phyloP scores from a whole-genome alignment of 306 rosid genomes.

The Adenanthera pavonina region DNA sequence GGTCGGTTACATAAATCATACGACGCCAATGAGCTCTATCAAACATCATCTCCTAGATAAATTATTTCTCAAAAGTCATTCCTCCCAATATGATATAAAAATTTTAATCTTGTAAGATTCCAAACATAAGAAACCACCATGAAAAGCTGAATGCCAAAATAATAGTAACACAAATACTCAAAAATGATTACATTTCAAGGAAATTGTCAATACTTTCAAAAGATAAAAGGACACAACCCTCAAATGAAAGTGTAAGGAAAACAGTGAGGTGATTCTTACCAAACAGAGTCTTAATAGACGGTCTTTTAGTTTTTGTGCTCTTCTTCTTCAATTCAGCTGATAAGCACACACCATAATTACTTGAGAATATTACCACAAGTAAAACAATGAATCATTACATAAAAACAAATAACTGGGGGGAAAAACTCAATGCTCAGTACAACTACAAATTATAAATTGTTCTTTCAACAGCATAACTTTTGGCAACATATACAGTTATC shows the following conservation, averaged over 20 bases:
- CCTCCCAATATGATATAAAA: neutral
- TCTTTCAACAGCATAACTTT: constrained; percentile 9
- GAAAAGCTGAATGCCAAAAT: neutral
- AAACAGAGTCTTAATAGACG: constrained; percentile 89
- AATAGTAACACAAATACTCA: neutral
- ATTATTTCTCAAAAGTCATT: neutral
- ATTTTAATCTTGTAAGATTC: neutral
- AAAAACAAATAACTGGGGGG: neutral
- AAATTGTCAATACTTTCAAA: neutral
- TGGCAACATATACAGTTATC: constrained; percentile 14
- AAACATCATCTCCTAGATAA: too few species aligned
- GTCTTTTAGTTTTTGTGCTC: constrained; percentile 83
- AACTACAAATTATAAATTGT: constrained; percentile 14
- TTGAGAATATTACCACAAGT: constrained; percentile 17
- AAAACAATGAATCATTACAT: constrained; percentile 21
- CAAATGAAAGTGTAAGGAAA: constrained; percentile 12
- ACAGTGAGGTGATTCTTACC: constrained; percentile 59
- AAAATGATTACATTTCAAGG: constrained; percentile 19
- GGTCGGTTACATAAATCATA: too few species aligned
- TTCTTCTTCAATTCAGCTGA: constrained; percentile 98
- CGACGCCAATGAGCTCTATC: too few species aligned
- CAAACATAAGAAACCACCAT: neutral
- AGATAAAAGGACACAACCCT: constrained; percentile 1
- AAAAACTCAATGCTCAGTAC: neutral
- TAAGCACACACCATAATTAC: constrained; percentile 26